phyloP scores from a whole-genome alignment of 108 stramenopile species.

The Fragilaria crotonensis region DNA sequence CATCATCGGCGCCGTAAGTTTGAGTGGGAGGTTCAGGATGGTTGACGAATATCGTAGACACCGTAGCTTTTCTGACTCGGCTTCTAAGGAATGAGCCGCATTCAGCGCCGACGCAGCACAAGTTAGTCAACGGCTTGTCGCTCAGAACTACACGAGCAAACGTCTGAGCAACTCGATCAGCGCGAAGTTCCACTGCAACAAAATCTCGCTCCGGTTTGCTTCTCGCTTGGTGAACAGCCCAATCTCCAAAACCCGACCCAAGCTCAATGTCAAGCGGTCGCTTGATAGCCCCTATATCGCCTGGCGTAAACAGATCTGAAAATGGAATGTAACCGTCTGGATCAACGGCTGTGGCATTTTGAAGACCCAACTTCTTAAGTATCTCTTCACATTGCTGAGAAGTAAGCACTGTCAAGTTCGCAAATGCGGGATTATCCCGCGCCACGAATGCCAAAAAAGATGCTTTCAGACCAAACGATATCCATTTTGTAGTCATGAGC shows the following conservation, averaged over 20 bases:
- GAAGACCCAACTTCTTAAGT: not conserved
- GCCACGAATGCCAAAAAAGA: not conserved
- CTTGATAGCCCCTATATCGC: slow-evolving; percentile 12
- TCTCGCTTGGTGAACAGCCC: slow-evolving; percentile 61
- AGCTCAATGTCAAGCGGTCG: slow-evolving; percentile 63
- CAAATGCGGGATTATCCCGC: not conserved
- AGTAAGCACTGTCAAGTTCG: not conserved
- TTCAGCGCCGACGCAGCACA: slow-evolving; percentile 75
- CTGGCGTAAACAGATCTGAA: not conserved
- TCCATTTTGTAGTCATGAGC: not conserved
- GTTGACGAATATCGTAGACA: slow-evolving; percentile 66
- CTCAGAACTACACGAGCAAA: slow-evolving; percentile 33
- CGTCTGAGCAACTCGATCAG: slow-evolving; percentile 76
- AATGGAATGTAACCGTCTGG: not conserved
- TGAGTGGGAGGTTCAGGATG: slow-evolving; percentile 88
- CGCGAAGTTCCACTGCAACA: slow-evolving; percentile 68
- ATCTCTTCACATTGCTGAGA: not conserved
- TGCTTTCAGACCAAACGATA: not conserved
- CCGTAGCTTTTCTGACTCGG: slow-evolving; percentile 28
- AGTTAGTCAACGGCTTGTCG: slow-evolving; percentile 30
- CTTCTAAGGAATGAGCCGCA: slow-evolving; percentile 53
- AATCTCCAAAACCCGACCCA: slow-evolving; percentile 78
- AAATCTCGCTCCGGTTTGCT: slow-evolving; percentile 49
- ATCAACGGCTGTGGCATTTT: not conserved
- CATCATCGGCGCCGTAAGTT: slow-evolving; percentile 45